These are phyloP conservation scores for Colletotrichum orchidophilum DNA, from an alignment of 2,329 filamentous ascomycete species.

Conservation along the genomic window DNA sequence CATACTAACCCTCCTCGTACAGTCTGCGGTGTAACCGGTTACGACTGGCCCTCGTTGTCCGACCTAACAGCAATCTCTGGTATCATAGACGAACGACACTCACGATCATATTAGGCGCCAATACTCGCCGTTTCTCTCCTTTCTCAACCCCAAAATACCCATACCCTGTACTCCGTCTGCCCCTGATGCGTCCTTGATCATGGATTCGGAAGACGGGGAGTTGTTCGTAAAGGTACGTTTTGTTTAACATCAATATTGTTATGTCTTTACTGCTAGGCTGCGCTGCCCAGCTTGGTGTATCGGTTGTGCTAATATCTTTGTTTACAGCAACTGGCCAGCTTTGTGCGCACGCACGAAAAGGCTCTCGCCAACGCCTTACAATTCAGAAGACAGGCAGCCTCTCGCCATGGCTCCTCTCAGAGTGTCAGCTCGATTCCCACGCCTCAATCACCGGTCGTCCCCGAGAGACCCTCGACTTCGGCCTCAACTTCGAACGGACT, in stretches of 20 bases:
- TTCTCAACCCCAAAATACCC: constrained; percentile 31
- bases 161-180: constrained; percentile 28
- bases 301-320: not conserved
- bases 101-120: constrained; percentile 29
- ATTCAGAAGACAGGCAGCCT: constrained; percentile 75
- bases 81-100: constrained; percentile 15
- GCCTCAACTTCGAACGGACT: constrained; percentile 78
- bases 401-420: constrained; percentile 75
- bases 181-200: constrained; percentile 66
- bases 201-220: constrained; percentile 91
- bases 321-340: constrained; percentile 87
- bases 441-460: constrained; percentile 62
- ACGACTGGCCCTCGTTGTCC: constrained; percentile 21
- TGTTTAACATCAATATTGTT: not conserved
- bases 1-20: constrained; percentile 25
- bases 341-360: constrained; percentile 97
- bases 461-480: constrained; percentile 71
- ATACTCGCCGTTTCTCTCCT: constrained; percentile 22
- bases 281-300: not conserved
- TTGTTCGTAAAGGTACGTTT: constrained; percentile 82
- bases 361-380: constrained; percentile 95
- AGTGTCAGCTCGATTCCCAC: constrained; percentile 68
- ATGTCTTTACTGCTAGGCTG: not conserved
- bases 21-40: constrained; percentile 29
- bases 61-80: constrained; percentile 19